These are phyloP conservation scores for Mallotus nudiflorus DNA, from an alignment of 345 rosid genomes.

Conservation along the genomic window DNA sequence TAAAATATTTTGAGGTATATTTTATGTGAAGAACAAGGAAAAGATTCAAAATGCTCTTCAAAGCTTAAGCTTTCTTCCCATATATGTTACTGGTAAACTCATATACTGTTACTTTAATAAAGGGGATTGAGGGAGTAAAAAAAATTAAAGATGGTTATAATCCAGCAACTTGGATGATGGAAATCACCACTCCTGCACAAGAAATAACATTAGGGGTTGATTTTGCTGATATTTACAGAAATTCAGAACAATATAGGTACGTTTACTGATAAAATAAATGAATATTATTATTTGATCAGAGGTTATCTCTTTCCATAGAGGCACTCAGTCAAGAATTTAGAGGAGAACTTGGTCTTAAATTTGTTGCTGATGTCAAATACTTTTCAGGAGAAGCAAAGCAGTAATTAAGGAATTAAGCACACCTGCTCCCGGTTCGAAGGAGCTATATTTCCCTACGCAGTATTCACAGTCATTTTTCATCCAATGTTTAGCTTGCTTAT, in stretches of 20 bases:
- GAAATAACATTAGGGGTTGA: too few species aligned
- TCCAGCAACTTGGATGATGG: not conserved
- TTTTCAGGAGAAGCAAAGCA: slow-evolving; percentile 41
- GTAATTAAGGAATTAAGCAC: slow-evolving; percentile 8
- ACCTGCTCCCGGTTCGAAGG: slow-evolving; percentile 11
- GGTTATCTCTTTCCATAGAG: too few species aligned
- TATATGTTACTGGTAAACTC: too few species aligned
- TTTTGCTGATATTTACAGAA: too few species aligned
- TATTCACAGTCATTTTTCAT: slow-evolving; percentile 8
- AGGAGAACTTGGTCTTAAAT: not conserved
- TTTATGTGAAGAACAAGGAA: slow-evolving; percentile 18
- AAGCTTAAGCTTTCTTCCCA: too few species aligned
- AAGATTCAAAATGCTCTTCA: too few species aligned
- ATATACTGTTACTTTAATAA: not conserved
- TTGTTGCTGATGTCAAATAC: not conserved
- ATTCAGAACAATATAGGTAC: too few species aligned
- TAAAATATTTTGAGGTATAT: slow-evolving; percentile 63
- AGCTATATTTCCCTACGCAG: slow-evolving; percentile 9
- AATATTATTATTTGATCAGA: not conserved
- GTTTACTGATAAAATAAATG: not conserved
- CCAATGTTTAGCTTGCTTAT: slow-evolving; percentile 9
- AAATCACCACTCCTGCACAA: too few species aligned
- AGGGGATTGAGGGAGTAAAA: too few species aligned
- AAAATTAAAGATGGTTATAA: too few species aligned
- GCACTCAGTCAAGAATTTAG: not conserved